phyloP scores from a whole-genome alignment of 768 basidiomycete species.

The Lenzites betulinus region DNA sequence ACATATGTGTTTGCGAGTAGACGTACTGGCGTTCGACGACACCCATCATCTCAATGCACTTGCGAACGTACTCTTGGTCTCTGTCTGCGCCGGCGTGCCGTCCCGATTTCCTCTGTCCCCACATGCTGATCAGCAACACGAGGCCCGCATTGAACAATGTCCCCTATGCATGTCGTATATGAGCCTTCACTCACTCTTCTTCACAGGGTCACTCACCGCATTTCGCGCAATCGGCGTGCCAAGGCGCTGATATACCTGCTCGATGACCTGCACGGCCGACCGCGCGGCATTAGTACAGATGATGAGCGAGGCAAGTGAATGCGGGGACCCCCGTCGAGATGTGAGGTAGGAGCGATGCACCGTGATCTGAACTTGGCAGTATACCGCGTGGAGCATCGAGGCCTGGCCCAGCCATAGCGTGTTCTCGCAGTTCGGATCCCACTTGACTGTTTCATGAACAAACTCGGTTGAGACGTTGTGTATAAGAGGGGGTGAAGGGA shows the following conservation, averaged over 20 bases:
- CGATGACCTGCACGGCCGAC: slow-evolving; percentile 70
- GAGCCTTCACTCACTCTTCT: background rate
- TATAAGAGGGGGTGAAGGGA: slow-evolving; percentile 27
- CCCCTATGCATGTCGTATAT: slow-evolving; percentile 13
- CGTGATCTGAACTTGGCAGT: slow-evolving; percentile 56
- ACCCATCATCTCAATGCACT: slow-evolving; percentile 36
- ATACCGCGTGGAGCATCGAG: slow-evolving; percentile 39
- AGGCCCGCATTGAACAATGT: slow-evolving; percentile 44
- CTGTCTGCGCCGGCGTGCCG: slow-evolving; percentile 31
- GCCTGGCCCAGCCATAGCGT: slow-evolving; percentile 34
- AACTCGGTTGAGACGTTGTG: too few relatives aligned
- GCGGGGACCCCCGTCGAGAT: slow-evolving; percentile 47
- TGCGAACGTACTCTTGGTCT: slow-evolving; percentile 43
- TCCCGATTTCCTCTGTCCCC: slow-evolving; percentile 41
- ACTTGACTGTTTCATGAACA: slow-evolving; percentile 20
- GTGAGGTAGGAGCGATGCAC: slow-evolving; percentile 83
- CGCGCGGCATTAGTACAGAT: slow-evolving; percentile 85
- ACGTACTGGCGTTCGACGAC: slow-evolving; percentile 12
- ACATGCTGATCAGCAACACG: slow-evolving; percentile 51
- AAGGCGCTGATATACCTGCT: slow-evolving; percentile 41
- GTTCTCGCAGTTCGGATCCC: slow-evolving; percentile 39
- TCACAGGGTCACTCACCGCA: slow-evolving; percentile 1
- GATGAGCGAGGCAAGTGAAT: slow-evolving; percentile 64
- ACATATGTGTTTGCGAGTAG: background rate
- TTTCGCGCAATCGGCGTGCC: slow-evolving; percentile 2